A percentile compares a stretch with the other conserved stretches of the same genome.
These are phyloP conservation scores for Rutidosis leptorrhynchoides DNA, from an alignment of 129 eudicot species.

Conservation along the genomic window DNA sequence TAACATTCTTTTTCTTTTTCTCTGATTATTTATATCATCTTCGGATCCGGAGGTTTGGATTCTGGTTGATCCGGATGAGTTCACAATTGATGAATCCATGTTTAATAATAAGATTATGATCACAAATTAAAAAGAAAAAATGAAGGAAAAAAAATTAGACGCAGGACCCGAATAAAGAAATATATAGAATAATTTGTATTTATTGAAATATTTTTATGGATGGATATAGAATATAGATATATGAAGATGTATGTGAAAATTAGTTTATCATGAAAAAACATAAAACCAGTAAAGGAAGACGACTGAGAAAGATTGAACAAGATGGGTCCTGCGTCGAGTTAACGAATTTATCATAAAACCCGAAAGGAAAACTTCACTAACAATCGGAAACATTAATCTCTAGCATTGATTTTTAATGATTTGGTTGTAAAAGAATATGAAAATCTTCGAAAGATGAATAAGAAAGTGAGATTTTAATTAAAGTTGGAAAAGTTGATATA, in stretches of 20 bases:
- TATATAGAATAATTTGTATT: background rate
- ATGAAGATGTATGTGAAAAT: background rate
- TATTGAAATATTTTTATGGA: background rate
- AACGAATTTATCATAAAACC: constrained; percentile 66
- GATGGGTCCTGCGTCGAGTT: constrained; percentile 64
- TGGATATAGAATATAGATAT: too few relatives aligned
- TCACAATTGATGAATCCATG: constrained; percentile 58
- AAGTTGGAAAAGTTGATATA: background rate
- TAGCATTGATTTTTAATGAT: constrained; percentile 23
- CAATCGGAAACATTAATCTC: constrained; percentile 54
- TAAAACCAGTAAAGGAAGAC: constrained; percentile 88
- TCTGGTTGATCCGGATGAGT: constrained; percentile 39
- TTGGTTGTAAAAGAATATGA: background rate
- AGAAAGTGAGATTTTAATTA: background rate
- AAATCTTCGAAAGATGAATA: background rate
- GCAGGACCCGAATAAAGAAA: constrained; percentile 19
- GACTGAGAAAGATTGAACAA: constrained; percentile 81
- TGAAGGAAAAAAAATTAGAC: constrained; percentile 7
- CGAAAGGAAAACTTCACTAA: constrained; percentile 53
- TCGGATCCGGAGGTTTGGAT: constrained; percentile 55
- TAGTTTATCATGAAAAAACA: constrained; percentile 54
- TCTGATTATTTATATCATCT: constrained; percentile 41
- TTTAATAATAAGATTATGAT: background rate
- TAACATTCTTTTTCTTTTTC: constrained; percentile 66
- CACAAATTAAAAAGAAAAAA: background rate